Conservation (phyloP, 768 basidiomycete species). For the Tylopilus intermedius region DNA sequence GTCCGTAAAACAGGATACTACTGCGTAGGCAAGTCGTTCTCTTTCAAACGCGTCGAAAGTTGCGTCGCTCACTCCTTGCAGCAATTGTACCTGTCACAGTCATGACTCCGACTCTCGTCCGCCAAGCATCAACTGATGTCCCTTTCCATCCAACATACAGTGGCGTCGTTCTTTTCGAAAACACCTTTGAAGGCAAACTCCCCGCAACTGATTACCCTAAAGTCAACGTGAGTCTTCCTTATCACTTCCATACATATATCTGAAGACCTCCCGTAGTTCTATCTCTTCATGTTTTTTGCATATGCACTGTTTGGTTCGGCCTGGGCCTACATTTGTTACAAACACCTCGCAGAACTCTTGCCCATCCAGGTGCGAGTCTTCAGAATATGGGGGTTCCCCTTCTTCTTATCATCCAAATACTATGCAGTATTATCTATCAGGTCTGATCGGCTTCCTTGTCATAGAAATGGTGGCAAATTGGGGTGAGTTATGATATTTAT, state of each 20-base stretch:
- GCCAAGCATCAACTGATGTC: constrained; percentile 45
- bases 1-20: constrained; percentile 91
- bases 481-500: constrained; percentile 43
- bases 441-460: constrained; percentile 77
- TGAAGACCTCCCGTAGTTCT: constrained; percentile 54
- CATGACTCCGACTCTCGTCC: constrained; percentile 34
- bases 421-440: constrained; percentile 81
- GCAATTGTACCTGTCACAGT: constrained; percentile 88
- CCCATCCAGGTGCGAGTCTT: constrained; percentile 70
- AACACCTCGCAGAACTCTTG: constrained; percentile 75
- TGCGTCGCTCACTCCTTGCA: constrained; percentile 26
- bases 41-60: neutral
- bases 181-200: constrained; percentile 82
- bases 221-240: constrained; percentile 66
- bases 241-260: neutral
- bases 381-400: neutral
- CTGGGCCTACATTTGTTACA: constrained; percentile 85
- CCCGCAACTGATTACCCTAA: constrained; percentile 96
- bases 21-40: constrained; percentile 76
- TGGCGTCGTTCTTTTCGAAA: constrained; percentile 80
- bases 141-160: constrained; percentile 72
- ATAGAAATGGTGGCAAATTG: constrained; percentile 94
- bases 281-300: constrained; percentile 76
- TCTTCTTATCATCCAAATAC: constrained; percentile 1
- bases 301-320: constrained; percentile 62